Base-by-base conservation (phyloP, 495 filamentous ascomycete species). In the Daldinia concentrica region DNA sequence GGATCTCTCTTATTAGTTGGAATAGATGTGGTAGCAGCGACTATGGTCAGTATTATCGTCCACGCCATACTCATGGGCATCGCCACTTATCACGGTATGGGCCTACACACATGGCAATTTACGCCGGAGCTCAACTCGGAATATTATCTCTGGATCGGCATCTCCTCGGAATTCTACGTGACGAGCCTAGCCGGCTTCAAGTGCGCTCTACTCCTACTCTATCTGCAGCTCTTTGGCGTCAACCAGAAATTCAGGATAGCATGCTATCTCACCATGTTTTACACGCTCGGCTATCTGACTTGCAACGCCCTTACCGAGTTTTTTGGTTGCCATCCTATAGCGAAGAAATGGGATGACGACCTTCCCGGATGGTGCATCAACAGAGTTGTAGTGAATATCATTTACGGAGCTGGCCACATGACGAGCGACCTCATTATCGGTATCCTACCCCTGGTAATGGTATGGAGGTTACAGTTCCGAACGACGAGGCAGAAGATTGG, bases 261-360 rank as follows among this genome's bases (percentile, higher is more conserved):
- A 14, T 83, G 80, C 58, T 82, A 80, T 57, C 52, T 76, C 60
- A 73, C 75, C 27, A 69, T 82, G 26, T 82, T 82, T 65, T 79
- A 83, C 66, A 80, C 79, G 55, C 74, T 76, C 8, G 80, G 79
- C 2, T 83, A 83, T 32, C 76, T 83, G 7, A 74, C 80, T 24
- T 72, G 75, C 69, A 83, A 83, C 63, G 68, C 80, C 5, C 74
- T 81, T 48, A 77, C 75, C 2, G 77, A 82, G 56, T 68, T 81
- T 26, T 73, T 81, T 64, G 82, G 80, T 27, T 83, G 82, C 73
- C 55, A 69, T 30, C 81, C 81, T 2, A 74, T 75, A 22, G 71
- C 66, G 56, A 83, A 82, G 58, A 76, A 77, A 55, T 82, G 81
- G 79, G 60, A 78, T 0, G 34, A 56, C 1, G 52, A 71, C 3